A percentile compares a stretch with the other conserved stretches of the same genome.
These are phyloP conservation scores for Aeminium ludgeri DNA, from an alignment of 495 filamentous ascomycete genomes.

Conservation along the genomic window DNA sequence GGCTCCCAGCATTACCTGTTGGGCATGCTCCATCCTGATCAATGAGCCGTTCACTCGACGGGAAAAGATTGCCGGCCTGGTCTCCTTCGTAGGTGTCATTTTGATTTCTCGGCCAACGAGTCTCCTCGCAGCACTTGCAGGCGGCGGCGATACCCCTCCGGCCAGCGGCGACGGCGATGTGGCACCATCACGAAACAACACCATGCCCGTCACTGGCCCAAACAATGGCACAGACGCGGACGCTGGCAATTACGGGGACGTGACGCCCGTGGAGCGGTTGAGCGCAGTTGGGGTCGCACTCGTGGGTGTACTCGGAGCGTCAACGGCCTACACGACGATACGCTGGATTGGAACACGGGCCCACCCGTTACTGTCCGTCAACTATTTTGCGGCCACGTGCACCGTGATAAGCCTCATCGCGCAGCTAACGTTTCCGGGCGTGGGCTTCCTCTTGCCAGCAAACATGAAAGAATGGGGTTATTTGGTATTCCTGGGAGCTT, in stretches of 20 bases:
- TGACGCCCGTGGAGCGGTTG: slow-evolving; percentile 51
- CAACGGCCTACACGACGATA: slow-evolving; percentile 63
- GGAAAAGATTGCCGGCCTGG: slow-evolving; percentile 57
- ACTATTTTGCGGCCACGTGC: slow-evolving; percentile 63
- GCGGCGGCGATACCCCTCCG: slow-evolving; percentile 10
- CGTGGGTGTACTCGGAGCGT: slow-evolving; percentile 63
- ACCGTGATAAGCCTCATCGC: slow-evolving; percentile 46
- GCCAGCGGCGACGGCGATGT: slow-evolving; percentile 24
- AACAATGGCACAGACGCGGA: slow-evolving; percentile 6
- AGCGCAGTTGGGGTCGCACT: slow-evolving; percentile 56
- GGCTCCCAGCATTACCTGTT: slow-evolving; percentile 65
- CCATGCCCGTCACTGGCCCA: slow-evolving; percentile 10
- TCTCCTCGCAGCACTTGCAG: slow-evolving; percentile 26
- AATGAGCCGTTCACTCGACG: slow-evolving; percentile 61
- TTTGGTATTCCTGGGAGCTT: slow-evolving; percentile 50
- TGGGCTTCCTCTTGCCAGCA: slow-evolving; percentile 44
- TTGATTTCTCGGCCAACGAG: slow-evolving; percentile 65
- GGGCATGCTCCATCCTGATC: slow-evolving; percentile 60
- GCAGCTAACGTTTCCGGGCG: slow-evolving; percentile 37
- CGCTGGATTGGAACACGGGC: slow-evolving; percentile 71
- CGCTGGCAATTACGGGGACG: slow-evolving; percentile 21
- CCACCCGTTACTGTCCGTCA: slow-evolving; percentile 71
- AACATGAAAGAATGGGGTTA: slow-evolving; percentile 50
- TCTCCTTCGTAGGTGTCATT: slow-evolving; percentile 67
- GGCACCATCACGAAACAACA: slow-evolving; percentile 19